phyloP scores from a whole-genome alignment of 352 stramenopile species.

The Pythium sukuiense region DNA sequence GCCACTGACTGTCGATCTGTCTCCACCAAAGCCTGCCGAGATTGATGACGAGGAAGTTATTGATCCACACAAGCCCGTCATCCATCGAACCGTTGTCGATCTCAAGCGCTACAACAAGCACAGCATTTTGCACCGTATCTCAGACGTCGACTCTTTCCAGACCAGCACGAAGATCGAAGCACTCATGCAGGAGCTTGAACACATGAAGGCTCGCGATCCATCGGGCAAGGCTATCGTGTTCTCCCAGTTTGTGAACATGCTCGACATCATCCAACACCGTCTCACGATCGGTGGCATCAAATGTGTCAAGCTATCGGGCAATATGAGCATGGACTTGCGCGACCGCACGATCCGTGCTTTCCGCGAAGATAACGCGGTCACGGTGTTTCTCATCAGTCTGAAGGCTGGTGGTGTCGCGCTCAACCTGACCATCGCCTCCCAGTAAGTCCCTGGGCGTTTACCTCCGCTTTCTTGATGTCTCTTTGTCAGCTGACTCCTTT shows the following conservation, averaged over 20 bases:
- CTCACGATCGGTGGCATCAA: conserved; percentile 88
- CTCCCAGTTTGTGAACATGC: conserved; percentile 98
- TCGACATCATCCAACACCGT: conserved; percentile 97
- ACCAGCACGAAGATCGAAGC: conserved; percentile 98
- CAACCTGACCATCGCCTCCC: conserved; percentile 97
- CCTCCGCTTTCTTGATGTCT: neutral
- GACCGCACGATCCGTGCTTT: conserved; percentile 81
- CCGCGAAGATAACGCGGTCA: conserved; percentile 91
- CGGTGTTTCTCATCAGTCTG: conserved; percentile 97
- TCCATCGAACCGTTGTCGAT: conserved; percentile 35
- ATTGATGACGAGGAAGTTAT: conserved; percentile 19
- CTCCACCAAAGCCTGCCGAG: conserved; percentile 28
- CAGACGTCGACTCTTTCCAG: conserved; percentile 68
- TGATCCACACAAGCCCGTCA: conserved; percentile 27
- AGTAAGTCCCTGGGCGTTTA: conserved; percentile 55
- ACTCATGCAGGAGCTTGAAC: conserved; percentile 95
- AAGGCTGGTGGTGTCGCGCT: conserved; percentile 98
- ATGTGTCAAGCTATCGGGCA: conserved; percentile 91
- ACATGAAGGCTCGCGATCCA: conserved; percentile 92
- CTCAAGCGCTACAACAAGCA: conserved; percentile 70
- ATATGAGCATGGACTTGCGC: conserved; percentile 87
- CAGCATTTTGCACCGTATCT: conserved; percentile 68
- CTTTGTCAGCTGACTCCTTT: conserved; percentile 17
- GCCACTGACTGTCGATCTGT: conserved; percentile 85
- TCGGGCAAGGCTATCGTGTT: conserved; percentile 99